These are phyloP conservation scores for Przewalskia tangutica DNA, from an alignment of 257 asterid genomes.

Conservation along the genomic window DNA sequence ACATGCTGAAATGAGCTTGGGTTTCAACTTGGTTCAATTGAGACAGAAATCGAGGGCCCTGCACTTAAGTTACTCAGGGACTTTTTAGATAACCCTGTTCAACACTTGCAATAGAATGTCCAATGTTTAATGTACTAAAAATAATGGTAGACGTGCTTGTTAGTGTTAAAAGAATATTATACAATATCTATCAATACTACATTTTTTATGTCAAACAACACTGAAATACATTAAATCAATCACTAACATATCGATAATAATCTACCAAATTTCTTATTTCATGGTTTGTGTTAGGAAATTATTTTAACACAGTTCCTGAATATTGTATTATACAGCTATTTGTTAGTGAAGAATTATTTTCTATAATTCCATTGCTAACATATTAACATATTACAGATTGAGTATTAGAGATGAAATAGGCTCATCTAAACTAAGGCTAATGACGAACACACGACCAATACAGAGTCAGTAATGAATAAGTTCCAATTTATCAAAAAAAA, in stretches of 20 bases:
- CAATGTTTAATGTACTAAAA: neutral
- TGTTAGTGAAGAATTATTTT: neutral
- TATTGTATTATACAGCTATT: neutral
- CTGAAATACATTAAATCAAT: neutral
- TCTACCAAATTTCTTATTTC: neutral
- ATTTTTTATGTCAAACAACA: too few species aligned
- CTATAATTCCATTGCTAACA: neutral
- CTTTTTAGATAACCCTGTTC: neutral
- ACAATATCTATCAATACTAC: neutral
- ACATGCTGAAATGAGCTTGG: neutral
- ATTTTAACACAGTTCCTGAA: neutral
- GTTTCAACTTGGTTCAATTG: neutral
- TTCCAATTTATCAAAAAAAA: neutral
- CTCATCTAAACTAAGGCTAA: neutral
- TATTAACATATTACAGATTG: neutral
- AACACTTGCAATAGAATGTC: neutral
- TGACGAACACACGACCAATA: neutral
- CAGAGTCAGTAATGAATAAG: neutral
- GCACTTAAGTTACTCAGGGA: neutral
- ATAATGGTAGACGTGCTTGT: neutral
- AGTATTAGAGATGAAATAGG: neutral
- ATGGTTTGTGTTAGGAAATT: neutral
- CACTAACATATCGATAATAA: neutral
- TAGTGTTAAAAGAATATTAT: neutral
- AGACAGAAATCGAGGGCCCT: neutral